Evolutionary conservation across 2,329 filamentous ascomycete species (phyloP).

Genomic region (Diaporthe longicolla): DNA sequence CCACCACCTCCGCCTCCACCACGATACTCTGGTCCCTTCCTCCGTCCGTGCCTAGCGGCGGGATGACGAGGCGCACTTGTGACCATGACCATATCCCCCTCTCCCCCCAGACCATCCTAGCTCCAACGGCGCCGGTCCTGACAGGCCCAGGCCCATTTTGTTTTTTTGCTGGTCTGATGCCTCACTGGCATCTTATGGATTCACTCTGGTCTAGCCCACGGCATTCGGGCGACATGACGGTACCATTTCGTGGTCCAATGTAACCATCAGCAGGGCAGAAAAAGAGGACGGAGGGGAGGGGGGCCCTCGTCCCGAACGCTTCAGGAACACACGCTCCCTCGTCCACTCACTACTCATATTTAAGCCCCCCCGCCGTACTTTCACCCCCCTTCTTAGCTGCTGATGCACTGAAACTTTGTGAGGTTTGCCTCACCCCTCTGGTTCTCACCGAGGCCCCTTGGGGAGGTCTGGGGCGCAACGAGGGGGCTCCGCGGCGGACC

Average conservation of each 20-base stretch:
- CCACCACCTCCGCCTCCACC: background rate
- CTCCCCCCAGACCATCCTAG: constrained; percentile 27
- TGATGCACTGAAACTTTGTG: constrained; percentile 14
- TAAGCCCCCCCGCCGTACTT: constrained; percentile 20
- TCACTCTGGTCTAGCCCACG: constrained; percentile 19
- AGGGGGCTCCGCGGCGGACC: constrained; percentile 7
- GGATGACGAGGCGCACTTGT: background rate
- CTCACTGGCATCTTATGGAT: constrained; percentile 10
- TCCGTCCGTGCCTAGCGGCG: constrained; percentile 13
- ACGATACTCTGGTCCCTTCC: background rate
- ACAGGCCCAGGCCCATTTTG: constrained; percentile 28
- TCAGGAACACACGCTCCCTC: constrained; percentile 1
- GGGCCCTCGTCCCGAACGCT: background rate
- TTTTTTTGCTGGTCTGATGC: background rate
- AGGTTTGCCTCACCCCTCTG: constrained; percentile 32
- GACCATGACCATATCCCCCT: background rate
- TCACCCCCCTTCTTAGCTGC: background rate
- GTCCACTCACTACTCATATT: constrained; percentile 3
- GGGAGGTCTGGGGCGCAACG: background rate
- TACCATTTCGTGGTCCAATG: constrained; percentile 19
- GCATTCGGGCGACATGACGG: constrained; percentile 15
- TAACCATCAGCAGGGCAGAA: constrained; percentile 18
- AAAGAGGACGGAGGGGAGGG: background rate
- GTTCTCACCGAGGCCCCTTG: constrained; percentile 16
- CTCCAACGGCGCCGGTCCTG: constrained; percentile 33